Evolutionary conservation across 768 basidiomycete species (phyloP).

Genomic region (Cystobasidium onofrii): DNA sequence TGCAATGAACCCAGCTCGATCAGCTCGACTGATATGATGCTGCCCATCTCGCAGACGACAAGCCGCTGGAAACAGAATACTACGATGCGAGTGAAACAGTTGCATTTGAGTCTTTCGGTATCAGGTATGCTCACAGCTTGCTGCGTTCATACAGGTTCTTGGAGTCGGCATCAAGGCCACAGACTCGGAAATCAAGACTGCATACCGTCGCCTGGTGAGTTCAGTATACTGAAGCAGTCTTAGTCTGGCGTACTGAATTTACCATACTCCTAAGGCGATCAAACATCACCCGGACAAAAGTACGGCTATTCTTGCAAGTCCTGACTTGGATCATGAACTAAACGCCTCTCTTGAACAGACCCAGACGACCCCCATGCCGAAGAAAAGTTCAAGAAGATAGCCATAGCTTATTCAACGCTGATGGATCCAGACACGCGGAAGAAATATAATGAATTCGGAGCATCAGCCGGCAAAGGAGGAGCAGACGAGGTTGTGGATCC

Average conservation of each 20-base stretch:
- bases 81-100: constrained; percentile 53
- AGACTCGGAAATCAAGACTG: constrained; percentile 79
- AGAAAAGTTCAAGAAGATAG: constrained; percentile 59
- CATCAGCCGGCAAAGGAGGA: constrained; percentile 26
- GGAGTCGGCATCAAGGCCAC: constrained; percentile 67
- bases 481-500: constrained; percentile 53
- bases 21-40: not conserved
- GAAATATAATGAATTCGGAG: constrained; percentile 78
- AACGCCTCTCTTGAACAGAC: too few relatives aligned
- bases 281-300: constrained; percentile 58
- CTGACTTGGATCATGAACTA: too few relatives aligned
- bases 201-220: constrained; percentile 55
- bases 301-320: too few relatives aligned
- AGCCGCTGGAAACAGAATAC: constrained; percentile 80
- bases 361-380: constrained; percentile 75
- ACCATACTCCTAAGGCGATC: constrained; percentile 63
- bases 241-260: constrained; percentile 35
- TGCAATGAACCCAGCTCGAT: not conserved
- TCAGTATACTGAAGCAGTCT: not conserved
- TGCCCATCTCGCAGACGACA: constrained; percentile 47
- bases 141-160: constrained; percentile 44
- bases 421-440: constrained; percentile 65
- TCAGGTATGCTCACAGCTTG: not conserved
- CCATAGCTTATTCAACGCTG: constrained; percentile 58
- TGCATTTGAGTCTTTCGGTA: not conserved